Base-by-base conservation (phyloP, 1,139 yeast species). In the Protomyces gravidus region DNA sequence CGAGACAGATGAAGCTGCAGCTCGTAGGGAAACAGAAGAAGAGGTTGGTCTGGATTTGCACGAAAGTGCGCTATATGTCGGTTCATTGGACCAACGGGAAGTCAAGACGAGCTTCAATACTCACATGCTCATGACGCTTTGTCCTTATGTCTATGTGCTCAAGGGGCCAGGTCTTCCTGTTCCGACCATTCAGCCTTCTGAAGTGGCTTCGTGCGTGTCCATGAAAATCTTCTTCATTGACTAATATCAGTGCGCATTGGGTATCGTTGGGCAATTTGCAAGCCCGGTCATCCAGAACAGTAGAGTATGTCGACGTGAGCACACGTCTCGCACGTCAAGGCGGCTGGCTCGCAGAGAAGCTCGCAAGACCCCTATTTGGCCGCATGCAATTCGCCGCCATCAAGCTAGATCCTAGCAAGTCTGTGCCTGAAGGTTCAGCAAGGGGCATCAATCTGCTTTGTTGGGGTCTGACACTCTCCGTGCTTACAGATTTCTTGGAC, bases 381-480 rank as follows among this genome's bases (percentile, higher is more conserved):
- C 63, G 65, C 21, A 66, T 74, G 66, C 58, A 61, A 15, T 73
- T 72, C 62, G 66, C 67, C 1, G 75, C 75, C 7, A 65, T 72
- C 11, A 65, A 66, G 21, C 64, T 74, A 17, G 55, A 57, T 23
- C 70, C 72, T 11, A 17, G 53, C 28, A 15, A 56, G 45, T 25
- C 33, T 50, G 26, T 49, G 28, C 42, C 42, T 4, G 42, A n/a
- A 17, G 42, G 42, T 17, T 36, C 42, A 15, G 27, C 40, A 5
- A 28, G 45, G 5, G 36, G 25, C 13, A 50, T n/a, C 50, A 51
- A 21, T 33, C 36, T 26, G 62, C 55, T 30, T 62, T 67, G 19
- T 59, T 74, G 77, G 77, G 77, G 77, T 1, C 67, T 74, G 13
- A 73, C 77, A 3, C 65, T 68, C 32, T 72, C 71, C 5, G 67